Evolutionary conservation across 495 filamentous ascomycete genomes (phyloP).

Genomic region (Penicillium flavigenum): DNA sequence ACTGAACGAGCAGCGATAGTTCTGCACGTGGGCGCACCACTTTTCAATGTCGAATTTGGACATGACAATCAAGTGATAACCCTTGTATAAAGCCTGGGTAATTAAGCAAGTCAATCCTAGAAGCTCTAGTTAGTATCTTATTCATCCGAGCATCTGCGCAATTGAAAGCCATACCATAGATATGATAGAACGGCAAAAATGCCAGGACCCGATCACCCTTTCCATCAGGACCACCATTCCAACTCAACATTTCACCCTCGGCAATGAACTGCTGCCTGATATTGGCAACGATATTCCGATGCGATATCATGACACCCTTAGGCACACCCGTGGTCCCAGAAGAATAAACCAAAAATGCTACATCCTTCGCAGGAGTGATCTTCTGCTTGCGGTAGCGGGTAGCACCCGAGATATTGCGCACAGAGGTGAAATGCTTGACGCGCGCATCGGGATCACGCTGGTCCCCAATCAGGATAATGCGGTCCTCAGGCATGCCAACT

Average conservation of each 20-base stretch:
- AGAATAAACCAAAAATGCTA: constrained; percentile 74
- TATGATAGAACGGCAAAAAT: constrained; percentile 92
- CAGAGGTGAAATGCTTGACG: constrained; percentile 75
- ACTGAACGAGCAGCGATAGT: constrained; percentile 69
- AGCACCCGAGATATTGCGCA: constrained; percentile 58
- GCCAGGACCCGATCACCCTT: constrained; percentile 71
- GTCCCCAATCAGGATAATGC: constrained; percentile 79
- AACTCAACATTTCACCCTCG: constrained; percentile 60
- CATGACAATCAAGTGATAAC: constrained; percentile 73
- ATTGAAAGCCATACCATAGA: constrained; percentile 64
- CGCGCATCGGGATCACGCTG: constrained; percentile 56
- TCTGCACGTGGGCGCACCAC: constrained; percentile 74
- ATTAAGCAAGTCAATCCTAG: constrained; percentile 69
- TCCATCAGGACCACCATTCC: constrained; percentile 59
- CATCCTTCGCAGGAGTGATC: constrained; percentile 46
- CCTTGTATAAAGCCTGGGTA: constrained; percentile 62
- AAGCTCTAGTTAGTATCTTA: constrained; percentile 53
- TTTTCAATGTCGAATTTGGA: constrained; percentile 78
- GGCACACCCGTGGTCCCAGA: constrained; percentile 90
- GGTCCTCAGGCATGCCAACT: constrained; percentile 60
- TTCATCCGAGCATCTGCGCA: constrained; percentile 47
- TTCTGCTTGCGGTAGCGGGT: constrained; percentile 47
- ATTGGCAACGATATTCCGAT: constrained; percentile 80
- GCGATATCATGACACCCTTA: constrained; percentile 89
- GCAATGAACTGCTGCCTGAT: constrained; percentile 53